Evolutionary conservation across 2,329 filamentous ascomycete species (phyloP), one percentile per base, ranked within the genome.

Genomic region (Ophiostoma quercus): DNA sequence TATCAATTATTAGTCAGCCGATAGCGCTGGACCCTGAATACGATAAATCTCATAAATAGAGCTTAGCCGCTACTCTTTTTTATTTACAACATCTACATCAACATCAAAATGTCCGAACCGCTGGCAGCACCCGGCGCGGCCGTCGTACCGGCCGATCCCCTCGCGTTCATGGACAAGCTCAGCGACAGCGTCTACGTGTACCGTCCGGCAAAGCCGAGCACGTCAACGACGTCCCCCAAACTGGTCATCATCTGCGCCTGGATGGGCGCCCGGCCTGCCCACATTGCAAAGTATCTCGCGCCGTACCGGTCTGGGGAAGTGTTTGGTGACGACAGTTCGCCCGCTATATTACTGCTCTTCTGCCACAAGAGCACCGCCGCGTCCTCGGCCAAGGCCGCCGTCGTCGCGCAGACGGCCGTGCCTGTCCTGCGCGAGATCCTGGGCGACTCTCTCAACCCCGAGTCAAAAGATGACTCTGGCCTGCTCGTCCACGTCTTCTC

Each of bases 231-330:
- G 1, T 74, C 79, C 11, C 83, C 84, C 14, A 80, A 80, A 68
- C 79, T 86, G 47, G 79, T 86, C 70, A 72, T 85, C 32, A 67
- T 86, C 47, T 79, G 81, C 47, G 77, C 80, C 8, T 86, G 84
- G 84, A 84, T 85, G 79, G 81, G 79, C 63, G 84, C 84, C 11
- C 79, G 75, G n/a, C 80, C 84, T 54, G 75, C 76, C 7, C 83
- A 86, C 74, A 81, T 86, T 63, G 79, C 79, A 73, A 86, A 86
- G 73, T 86, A 86, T 74, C 78, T 83, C 37, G 74, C 78, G 3
- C 77, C 78, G 34, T 81, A 85, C 75, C 82, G 82, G 72, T 68
- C 70, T 63, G 71, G 73, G 22, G 57, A 47, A 1, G 69, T 72
- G n/a, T 71, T 71, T 43, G 60, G 71, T 47, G 69, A 69, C 19